Evolutionary conservation across 148 eudicot species (phyloP), one percentile per base, ranked within the genome.

Genomic region (Rhododendron ferrugineum): DNA sequence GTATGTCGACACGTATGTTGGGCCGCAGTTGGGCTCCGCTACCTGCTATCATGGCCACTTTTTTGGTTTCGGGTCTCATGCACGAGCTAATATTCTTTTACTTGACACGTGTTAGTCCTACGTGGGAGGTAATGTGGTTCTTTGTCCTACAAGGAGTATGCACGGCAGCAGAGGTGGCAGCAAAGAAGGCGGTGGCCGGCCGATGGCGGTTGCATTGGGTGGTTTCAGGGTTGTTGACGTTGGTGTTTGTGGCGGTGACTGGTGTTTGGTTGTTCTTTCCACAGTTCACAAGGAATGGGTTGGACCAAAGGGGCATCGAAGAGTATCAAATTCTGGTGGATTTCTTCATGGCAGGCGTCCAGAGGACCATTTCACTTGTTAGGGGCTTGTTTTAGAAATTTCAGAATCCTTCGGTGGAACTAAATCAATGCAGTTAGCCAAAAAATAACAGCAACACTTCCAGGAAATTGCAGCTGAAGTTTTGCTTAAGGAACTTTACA

Each of bases 81-180:
- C 94, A 92, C 44, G 94, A 93, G 85, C 0, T 87, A 11, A 82
- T 93, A 8, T 92, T 49, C 79, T 91, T 47, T 70, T 92, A 93
- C 70, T 11, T 90, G 2, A 84, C 93, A 0, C 91, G 88, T 14
- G 94, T 44, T 23, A 23, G 46, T 16, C 94, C 96, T 9, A 91
- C 96, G 79, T 90, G 93, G 93, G 94, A 93, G 86, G 93, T 93
- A 56, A 93, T 92, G 80, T 90, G 90, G 86, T 93, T 91, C 83
- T 92, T 93, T 79, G 85, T 91, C 0, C 14, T 92, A 9, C 94
- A 93, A 23, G 94, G 94, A 68, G 23, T 90, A 54, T 90, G 89
- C 73, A 86, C 86, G 5, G 88, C 83, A 2, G 80, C 16, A 3
- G 96, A 93, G 89, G 85, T 90, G 68, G 83, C 32, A 34, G 75